Evolutionary conservation across 1,139 yeast species (phyloP), one percentile per base, ranked within the genome.

Genomic region (Pichia sp.): DNA sequence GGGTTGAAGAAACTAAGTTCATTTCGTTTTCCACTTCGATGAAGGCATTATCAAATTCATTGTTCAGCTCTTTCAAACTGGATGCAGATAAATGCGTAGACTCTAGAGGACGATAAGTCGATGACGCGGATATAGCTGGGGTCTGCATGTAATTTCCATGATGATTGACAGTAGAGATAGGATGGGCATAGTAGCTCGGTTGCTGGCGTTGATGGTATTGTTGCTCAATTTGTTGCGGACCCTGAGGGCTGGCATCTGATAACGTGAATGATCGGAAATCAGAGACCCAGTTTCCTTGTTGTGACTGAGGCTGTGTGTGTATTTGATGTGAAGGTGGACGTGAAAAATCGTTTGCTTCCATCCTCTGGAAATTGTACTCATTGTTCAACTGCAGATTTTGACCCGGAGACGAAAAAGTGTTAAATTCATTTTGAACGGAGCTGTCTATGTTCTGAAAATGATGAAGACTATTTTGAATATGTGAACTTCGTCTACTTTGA

Each of bases 11-110:
- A 13, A 39, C 46, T 22, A 60, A 22, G 43, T 34, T 34, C 7
- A 34, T 34, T 34, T 64, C 59, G 22, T 47, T 44, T 54, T 64
- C 65, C 13, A 62, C 30, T 22, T 60, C 60, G 26, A 47, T 50
- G 44, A 65, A 64, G 0, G 58, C 62, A 2, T 53, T 45, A 36
- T 64, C 65, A 47, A 62, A 60, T 16, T 47, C 47, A 6, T 44
- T 40, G 9, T 44, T 36, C 2, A 41, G 3, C n/a, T 55, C 61
- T 12, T 46, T 37, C 1, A 37, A 16, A n/a, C 34, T 28, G 13
- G n/a, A 25, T 18, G 42, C 7, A 4, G 42, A 39, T 5, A 46
- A 51, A 22, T 49, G 48, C 18, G 42, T 43, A 26, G 31, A 31
- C n/a, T 39, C 48, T 28, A 19, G 16, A 19, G 13, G n/a, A 4